Evolutionary conservation across 768 basidiomycete species (phyloP).

Genomic region (Pleurotus sapidus): DNA sequence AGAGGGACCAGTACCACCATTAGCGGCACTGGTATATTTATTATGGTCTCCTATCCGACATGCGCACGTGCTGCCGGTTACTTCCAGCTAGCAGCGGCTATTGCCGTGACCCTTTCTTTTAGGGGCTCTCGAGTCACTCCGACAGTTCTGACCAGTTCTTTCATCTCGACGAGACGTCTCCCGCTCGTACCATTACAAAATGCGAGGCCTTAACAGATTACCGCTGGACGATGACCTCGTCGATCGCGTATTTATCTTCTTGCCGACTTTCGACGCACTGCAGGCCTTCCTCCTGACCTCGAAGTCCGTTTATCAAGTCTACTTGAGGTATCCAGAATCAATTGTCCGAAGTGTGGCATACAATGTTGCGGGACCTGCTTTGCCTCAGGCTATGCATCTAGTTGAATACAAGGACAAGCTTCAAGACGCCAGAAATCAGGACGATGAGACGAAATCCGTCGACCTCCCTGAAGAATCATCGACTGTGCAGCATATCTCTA

Average conservation of each 20-base stretch:
- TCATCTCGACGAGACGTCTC: too few species aligned
- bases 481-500: background rate
- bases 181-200: background rate
- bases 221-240: conserved; percentile 20
- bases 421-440: background rate
- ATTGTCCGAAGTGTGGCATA: conserved; percentile 21
- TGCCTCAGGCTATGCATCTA: conserved; percentile 21
- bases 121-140: too few species aligned
- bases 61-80: too few species aligned
- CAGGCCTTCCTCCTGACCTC: conserved; percentile 15
- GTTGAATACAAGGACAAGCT: conserved; percentile 8
- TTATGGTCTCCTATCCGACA: too few species aligned
- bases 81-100: too few species aligned
- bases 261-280: conserved; percentile 18
- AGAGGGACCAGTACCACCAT: too few species aligned
- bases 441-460: background rate
- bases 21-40: too few species aligned
- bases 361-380: conserved; percentile 20
- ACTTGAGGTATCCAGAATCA: conserved; percentile 17
- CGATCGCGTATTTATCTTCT: conserved; percentile 20
- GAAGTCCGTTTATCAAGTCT: conserved; percentile 19
- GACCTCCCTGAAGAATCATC: conserved; percentile 5
- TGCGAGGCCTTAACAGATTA: conserved; percentile 3
- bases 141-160: background rate
- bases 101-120: too few species aligned